Evolutionary conservation across 208 protist genomes (phyloP), one percentile per base, ranked within the genome.

Genomic region (Crithidia sp.): DNA sequence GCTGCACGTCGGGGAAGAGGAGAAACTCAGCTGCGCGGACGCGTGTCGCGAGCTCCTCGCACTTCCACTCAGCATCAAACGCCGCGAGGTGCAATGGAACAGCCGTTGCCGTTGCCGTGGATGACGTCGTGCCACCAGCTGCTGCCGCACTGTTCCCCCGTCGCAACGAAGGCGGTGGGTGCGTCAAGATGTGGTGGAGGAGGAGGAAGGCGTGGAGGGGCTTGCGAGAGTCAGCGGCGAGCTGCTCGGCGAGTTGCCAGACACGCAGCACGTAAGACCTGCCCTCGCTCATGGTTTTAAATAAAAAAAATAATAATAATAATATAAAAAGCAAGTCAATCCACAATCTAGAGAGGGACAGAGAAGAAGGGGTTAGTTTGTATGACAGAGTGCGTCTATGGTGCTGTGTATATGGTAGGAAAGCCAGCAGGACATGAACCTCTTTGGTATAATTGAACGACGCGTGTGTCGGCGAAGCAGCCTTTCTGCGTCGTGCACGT

Each of bases 11-110:
- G 10, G 69, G 28, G 45, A 64, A 65, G 4, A 91, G 41, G 7
- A 91, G 45, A 43, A 83, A 85, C 63, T 91, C 86, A 0, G 76
- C 86, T 0, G 86, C 86, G 41, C 83, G 83, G 45, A 88, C 76
- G 5, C 86, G 73, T 12, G 75, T 84, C 37, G 76, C 64, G 40
- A 84, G 77, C 55, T 88, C 83, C 19, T 88, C 86, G 9, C 77
- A 71, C 45, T 82, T 80, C 71, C 83, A 82, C 36, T 82, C 76
- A 2, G 77, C 70, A 9, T 81, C 78, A 8, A 87, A 67, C 39
- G 73, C 56, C 8, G 77, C 28, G 6, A 44, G 40, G 53, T 81
- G 70, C 36, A 75, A 53, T 5, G 70, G 64, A 8, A 52, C 41
- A 19, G 44, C 28, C 4, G 41, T 16, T 40, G 63, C 39, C 28